phyloP scores from a whole-genome alignment of 805 yeast species.

The Lipomyces spencermartinsiae region DNA sequence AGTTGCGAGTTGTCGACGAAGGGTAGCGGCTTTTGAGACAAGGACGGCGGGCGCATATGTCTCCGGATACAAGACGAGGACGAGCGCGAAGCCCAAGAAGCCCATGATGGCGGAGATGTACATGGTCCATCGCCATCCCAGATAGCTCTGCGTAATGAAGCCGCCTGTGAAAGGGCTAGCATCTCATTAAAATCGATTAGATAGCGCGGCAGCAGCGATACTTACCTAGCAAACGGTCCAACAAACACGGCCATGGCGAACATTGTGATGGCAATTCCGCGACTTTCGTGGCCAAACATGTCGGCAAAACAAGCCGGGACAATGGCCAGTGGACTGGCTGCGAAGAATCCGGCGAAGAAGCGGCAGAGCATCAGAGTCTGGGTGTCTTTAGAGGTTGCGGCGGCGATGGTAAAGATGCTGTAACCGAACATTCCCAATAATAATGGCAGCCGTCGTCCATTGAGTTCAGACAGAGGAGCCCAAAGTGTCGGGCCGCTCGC shows the following conservation, averaged over 20 bases:
- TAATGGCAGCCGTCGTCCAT: conserved; percentile 67
- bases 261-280: conserved; percentile 51
- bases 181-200: too few relatives aligned
- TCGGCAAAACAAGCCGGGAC: conserved; percentile 75
- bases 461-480: conserved; percentile 85
- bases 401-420: conserved; percentile 68
- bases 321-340: conserved; percentile 69
- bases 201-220: too few relatives aligned
- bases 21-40: conserved; percentile 41
- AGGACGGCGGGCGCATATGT: conserved; percentile 79
- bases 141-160: conserved; percentile 54
- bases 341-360: conserved; percentile 67
- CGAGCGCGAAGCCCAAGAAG: conserved; percentile 42
- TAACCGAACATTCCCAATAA: conserved; percentile 62
- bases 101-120: conserved; percentile 20
- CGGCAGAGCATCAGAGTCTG: conserved; percentile 64
- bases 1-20: conserved; percentile 61
- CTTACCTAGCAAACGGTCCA: conserved; percentile 28
- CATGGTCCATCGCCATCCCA: conserved; percentile 66
- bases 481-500: conserved; percentile 89
- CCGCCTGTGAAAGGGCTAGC: conserved; percentile 56
- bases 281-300: conserved; percentile 56
- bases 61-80: conserved; percentile 45
- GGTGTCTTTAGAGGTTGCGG: conserved; percentile 73
- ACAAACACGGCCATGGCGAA: conserved; percentile 23